Evolutionary conservation across 139 green algal species (phyloP), one percentile per base, ranked within the genome.

Genomic region (Asterochloris erici): DNA sequence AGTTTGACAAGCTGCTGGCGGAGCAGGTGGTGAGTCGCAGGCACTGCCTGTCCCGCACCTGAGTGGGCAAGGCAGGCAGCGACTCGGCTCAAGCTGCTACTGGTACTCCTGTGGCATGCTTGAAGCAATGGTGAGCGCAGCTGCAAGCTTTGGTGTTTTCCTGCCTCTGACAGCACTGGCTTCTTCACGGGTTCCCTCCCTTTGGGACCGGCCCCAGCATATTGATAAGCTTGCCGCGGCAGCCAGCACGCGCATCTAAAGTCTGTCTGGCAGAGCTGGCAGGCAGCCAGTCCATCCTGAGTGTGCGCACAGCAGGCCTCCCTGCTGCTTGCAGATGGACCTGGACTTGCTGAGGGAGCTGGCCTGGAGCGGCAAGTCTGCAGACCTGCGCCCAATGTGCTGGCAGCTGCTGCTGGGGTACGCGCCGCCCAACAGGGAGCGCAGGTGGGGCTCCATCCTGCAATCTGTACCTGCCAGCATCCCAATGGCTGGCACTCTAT

Each of bases 331-430:
- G 29, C 84, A 94, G 90, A 90, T 97, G 9, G 92, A 98, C 74
- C 38, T 98, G 54, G 93, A 97, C 54, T 90, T 91, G 19, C 87
- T 99, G 79, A 84, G 94, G 12, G 95, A 98, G 87, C 84, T 98
- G 70, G 82, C 91, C 68, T 99, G 96, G 96, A 96, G 85, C 75
- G 96, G 96, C 26, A 91, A 98, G 24, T 94, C 96, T 0, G 79
- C 87, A 12, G 60, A 89, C 27, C 86, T 98, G 83, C 83, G 96
- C 62, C 93, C 96, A 1, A 63, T 87, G 28, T 95, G 91, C 73
- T 99, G 96, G 96, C 90, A 93, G n/a, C 85, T 99, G 77, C 88
- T 99, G 84, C 86, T 98, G n/a, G 95, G 96, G n/a, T 99, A 99
- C 86, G 76, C 95, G 54, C 95, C 96, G 0, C 92, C 94, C 19